Evolutionary conservation across 257 asterid species (phyloP), one percentile per base, ranked within the genome.

Genomic region (Thymus quinquecostatus): DNA sequence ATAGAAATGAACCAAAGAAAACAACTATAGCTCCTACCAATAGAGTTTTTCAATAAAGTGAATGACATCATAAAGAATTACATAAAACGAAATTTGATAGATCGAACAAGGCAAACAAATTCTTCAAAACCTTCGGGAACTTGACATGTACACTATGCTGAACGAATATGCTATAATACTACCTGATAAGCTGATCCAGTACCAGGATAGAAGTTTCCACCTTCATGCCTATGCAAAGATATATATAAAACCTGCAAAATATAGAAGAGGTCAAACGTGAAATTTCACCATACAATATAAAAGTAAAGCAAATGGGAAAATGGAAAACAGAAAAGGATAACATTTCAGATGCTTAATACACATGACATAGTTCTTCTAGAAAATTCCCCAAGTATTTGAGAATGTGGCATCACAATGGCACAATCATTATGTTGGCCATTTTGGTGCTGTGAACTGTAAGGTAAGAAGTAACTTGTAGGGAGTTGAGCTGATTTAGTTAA

Each of bases 131-230:
- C 67, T 54, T 72, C 57, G 64, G 61, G 69, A 29, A 67, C 53
- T 29, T 49, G 75, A 12, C 13, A 32, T 41, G 56, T 29, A 44
- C 56, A 27, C 12, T 8, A 73, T 27, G 41, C 11, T 12, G 27
- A 36, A 29, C 12, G 54, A 45, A 50, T 27, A 53, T 41, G 54
- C 5, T n/a, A 66, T 56, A 54, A 54, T 64, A 71, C 30, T 82
- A 94, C 98, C 97, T 95, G 95, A 81, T 81, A 69, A 60, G 95
- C 97, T 77, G 99, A 93, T 80, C 99, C 99, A 54, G 99, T 89
- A 71, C 99, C 98, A 63, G 99, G 99, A 79, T 95, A 95, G 72
- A 95, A 95, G 77, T 79, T 86, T 53, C 99, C 99, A 78, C 87
- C 94, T 85, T 95, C 96, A 54, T 95, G 94, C 80, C 98, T 88